Evolutionary conservation across 331 rosid genomes (phyloP).

Genomic region (Rhamnella rubrinervis): DNA sequence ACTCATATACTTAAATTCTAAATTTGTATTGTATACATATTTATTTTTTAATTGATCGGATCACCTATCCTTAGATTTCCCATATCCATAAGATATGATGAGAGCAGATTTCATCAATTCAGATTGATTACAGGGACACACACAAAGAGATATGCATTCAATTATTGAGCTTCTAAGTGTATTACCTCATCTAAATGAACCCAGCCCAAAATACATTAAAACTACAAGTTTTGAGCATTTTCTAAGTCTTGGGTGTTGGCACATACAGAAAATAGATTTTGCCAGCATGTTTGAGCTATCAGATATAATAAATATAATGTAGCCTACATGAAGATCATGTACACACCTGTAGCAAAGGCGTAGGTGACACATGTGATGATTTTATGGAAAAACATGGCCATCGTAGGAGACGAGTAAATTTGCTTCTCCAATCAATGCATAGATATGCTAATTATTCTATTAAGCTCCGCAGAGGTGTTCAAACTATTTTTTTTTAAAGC

Average conservation of each 20-base stretch:
- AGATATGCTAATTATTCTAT: neutral
- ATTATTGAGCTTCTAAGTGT: too few species aligned
- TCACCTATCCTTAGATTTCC: too few species aligned
- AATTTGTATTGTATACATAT: too few species aligned
- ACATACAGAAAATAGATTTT: neutral
- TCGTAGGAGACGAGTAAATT: slow-evolving; percentile 17
- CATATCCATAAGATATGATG: too few species aligned
- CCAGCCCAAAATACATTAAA: neutral
- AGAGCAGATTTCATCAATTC: too few species aligned
- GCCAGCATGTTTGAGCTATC: neutral
- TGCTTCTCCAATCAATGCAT: slow-evolving; percentile 5
- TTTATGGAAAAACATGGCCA: neutral
- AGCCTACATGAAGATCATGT: slow-evolving; percentile 3
- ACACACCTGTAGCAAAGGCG: slow-evolving; percentile 1
- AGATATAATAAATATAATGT: neutral
- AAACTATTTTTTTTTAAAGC: slow-evolving; percentile 6
- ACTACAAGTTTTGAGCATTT: neutral
- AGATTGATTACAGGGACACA: too few species aligned
- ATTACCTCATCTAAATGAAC: too few species aligned
- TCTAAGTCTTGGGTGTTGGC: too few species aligned
- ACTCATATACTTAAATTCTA: too few species aligned
- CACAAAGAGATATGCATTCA: too few species aligned
- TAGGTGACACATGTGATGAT: slow-evolving; percentile 14
- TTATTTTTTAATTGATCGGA: too few species aligned
- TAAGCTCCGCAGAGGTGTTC: slow-evolving; percentile 1